Conservation (phyloP, 345 rosid genomes). For the Bruguiera parviflora region DNA sequence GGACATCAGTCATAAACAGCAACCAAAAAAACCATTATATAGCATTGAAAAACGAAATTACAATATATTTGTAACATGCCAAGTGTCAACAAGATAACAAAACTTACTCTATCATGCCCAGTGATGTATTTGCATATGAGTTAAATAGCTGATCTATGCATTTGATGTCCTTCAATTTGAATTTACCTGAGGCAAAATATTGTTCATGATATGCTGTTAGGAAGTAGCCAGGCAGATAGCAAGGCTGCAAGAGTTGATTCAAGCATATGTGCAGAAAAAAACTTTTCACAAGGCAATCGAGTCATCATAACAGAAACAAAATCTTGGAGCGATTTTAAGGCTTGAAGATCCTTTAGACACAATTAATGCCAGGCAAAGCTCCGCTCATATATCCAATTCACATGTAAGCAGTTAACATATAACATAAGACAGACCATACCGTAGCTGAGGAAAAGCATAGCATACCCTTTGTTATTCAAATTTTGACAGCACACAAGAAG, state of each 20-base stretch:
- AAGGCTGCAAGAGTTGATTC: neutral
- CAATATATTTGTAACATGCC: too few relatives aligned
- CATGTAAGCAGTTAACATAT: too few relatives aligned
- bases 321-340: neutral
- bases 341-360: too few relatives aligned
- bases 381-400: too few relatives aligned
- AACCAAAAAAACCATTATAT: too few relatives aligned
- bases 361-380: too few relatives aligned
- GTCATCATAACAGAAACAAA: neutral
- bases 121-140: conserved; percentile 36
- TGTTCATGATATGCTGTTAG: neutral
- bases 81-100: neutral
- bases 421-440: too few relatives aligned
- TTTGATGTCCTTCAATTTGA: conserved; percentile 21
- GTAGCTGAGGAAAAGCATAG: too few relatives aligned
- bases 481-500: neutral
- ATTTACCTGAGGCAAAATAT: conserved; percentile 26
- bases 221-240: neutral
- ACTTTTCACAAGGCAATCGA: too few relatives aligned
- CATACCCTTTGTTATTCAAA: too few relatives aligned
- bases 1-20: neutral
- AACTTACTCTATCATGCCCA: conserved; percentile 49
- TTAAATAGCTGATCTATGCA: conserved; percentile 32
- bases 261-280: neutral
- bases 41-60: neutral